A percentile compares a stretch with the other conserved stretches of the same genome.
Evolutionary conservation across 2,329 filamentous ascomycete species (phyloP).

Genomic region (Botryosphaeria dothidea): DNA sequence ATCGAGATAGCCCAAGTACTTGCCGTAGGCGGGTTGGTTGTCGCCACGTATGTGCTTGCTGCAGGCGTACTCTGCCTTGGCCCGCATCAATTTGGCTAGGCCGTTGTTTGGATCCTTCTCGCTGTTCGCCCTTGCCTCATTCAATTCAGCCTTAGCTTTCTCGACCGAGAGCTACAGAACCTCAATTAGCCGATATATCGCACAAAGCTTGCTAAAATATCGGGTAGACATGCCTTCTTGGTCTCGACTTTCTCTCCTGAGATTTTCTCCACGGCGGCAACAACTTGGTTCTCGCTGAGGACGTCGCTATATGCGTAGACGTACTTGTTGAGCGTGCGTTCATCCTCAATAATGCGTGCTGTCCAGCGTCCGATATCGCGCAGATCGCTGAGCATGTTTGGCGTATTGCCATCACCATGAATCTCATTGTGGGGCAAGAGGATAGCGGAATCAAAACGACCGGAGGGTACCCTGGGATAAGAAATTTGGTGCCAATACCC

Average conservation of each 20-base stretch:
- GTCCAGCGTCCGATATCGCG: slow-evolving; percentile 57
- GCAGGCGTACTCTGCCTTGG: neutral
- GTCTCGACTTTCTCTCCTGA: slow-evolving; percentile 46
- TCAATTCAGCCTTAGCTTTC: neutral
- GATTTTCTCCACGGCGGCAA: slow-evolving; percentile 47
- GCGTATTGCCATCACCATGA: slow-evolving; percentile 39
- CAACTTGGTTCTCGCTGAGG: slow-evolving; percentile 49
- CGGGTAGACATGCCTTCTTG: neutral
- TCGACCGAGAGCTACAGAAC: neutral
- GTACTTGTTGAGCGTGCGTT: slow-evolving; percentile 55
- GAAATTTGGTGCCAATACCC: slow-evolving; percentile 60
- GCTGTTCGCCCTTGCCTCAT: neutral
- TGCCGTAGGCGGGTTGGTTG: slow-evolving; percentile 54
- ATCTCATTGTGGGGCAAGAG: neutral
- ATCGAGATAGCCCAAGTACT: slow-evolving; percentile 57
- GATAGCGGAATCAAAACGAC: slow-evolving; percentile 39
- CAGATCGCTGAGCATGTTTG: slow-evolving; percentile 49
- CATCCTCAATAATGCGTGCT: slow-evolving; percentile 53
- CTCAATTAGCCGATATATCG: neutral
- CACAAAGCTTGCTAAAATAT: too few species aligned
- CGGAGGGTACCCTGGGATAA: slow-evolving; percentile 48
- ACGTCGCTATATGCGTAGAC: slow-evolving; percentile 54
- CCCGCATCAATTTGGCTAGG: neutral
- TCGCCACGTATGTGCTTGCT: slow-evolving; percentile 51
- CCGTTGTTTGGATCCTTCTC: neutral